Evolutionary conservation across 345 rosid genomes (phyloP).

Genomic region (Mangifera indica): DNA sequence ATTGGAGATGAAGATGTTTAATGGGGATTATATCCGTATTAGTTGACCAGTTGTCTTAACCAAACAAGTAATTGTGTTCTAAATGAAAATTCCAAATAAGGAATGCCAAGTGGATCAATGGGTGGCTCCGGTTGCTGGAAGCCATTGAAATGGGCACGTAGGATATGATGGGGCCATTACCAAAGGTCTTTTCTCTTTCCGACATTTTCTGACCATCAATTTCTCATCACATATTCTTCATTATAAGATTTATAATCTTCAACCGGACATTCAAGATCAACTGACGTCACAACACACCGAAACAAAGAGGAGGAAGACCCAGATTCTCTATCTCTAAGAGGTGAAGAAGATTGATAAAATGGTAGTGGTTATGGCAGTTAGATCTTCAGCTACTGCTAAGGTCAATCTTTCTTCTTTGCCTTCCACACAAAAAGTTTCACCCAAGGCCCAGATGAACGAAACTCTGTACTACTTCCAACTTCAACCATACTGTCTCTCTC

Average conservation of each 20-base stretch:
- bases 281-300: background rate
- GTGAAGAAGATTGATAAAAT: slow-evolving; percentile 3
- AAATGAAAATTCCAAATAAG: background rate
- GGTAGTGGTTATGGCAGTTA: slow-evolving; percentile 53
- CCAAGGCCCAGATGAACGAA: slow-evolving; percentile 40
- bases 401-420: slow-evolving; percentile 33
- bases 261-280: background rate
- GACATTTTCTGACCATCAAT: background rate
- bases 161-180: slow-evolving; percentile 7
- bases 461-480: slow-evolving; percentile 55
- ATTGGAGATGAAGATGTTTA: background rate
- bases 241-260: background rate
- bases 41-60: background rate
- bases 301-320: background rate
- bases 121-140: background rate
- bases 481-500: slow-evolving; percentile 63
- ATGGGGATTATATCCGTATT: background rate
- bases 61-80: background rate
- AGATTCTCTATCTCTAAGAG: background rate
- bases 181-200: background rate
- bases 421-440: slow-evolving; percentile 24
- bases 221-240: slow-evolving; percentile 7
- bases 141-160: background rate
- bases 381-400: slow-evolving; percentile 46
- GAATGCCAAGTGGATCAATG: background rate